Percentiles rank a stretch among this genome's conserved stretches.
Evolutionary conservation across 2,329 filamentous ascomycete species (phyloP).

Genomic region (Diatrype stigma): DNA sequence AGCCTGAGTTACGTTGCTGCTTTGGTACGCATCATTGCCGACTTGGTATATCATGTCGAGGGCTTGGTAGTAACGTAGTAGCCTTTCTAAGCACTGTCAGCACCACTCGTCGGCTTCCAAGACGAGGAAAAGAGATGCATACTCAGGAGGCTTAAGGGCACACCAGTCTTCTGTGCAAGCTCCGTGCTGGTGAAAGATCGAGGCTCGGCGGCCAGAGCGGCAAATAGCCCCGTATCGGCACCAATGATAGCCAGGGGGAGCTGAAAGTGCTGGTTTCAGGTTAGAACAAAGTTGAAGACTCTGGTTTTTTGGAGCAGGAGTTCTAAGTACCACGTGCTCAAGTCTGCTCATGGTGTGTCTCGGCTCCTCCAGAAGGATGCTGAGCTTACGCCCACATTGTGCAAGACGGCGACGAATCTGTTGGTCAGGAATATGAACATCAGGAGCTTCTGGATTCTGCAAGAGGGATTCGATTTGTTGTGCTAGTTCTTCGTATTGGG

Average conservation of each 20-base stretch:
- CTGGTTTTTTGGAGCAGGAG: background rate
- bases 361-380: constrained; percentile 4
- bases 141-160: constrained; percentile 1
- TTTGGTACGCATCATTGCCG: constrained; percentile 1
- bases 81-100: constrained; percentile 2
- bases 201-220: constrained; percentile 3
- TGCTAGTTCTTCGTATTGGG: constrained; percentile 6
- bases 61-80: constrained; percentile 8
- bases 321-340: constrained; percentile 3
- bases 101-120: background rate
- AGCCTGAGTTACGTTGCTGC: constrained; percentile 3
- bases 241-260: constrained; percentile 4
- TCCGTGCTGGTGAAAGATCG: constrained; percentile 4
- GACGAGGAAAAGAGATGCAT: background rate
- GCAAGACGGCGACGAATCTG: constrained; percentile 4
- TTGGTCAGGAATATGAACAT: constrained; percentile 1
- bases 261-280: constrained; percentile 4
- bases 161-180: constrained; percentile 4
- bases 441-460: background rate
- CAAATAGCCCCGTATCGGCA: constrained; percentile 4
- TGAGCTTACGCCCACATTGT: constrained; percentile 5
- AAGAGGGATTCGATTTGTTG: constrained; percentile 5
- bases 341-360: constrained; percentile 5
- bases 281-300: background rate
- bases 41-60: constrained; percentile 1